phyloP scores from a whole-genome alignment of 2,329 filamentous ascomycete genomes.

The Diaporthe nobilis region DNA sequence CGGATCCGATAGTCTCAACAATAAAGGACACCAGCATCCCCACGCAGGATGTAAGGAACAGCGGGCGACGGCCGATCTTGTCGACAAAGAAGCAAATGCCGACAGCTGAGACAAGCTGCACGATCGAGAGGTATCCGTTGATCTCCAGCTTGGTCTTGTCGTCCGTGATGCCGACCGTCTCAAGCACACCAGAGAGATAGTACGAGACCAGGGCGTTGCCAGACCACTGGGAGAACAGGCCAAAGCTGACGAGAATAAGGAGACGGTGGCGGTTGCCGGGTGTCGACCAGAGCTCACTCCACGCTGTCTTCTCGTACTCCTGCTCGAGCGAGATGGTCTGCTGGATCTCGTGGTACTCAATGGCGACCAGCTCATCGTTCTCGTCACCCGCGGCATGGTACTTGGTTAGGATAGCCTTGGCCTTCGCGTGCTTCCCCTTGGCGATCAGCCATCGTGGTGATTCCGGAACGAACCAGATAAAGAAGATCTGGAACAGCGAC shows the following conservation, averaged over 20 bases:
- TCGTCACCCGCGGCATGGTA: conserved; percentile 56
- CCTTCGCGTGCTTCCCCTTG: conserved; percentile 64
- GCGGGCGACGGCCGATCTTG: conserved; percentile 46
- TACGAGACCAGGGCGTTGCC: conserved; percentile 66
- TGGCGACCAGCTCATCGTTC: conserved; percentile 55
- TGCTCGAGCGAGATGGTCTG: conserved; percentile 60
- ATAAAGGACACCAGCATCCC: conserved; percentile 48
- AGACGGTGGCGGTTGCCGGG: conserved; percentile 68
- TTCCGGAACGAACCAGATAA: conserved; percentile 79
- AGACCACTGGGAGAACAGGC: conserved; percentile 71
- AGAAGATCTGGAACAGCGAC: conserved; percentile 71
- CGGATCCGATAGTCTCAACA: conserved; percentile 46
- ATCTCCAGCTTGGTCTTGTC: conserved; percentile 50
- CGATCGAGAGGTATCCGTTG: conserved; percentile 47
- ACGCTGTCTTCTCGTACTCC: conserved; percentile 60
- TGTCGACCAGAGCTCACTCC: conserved; percentile 62
- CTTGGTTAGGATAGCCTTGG: conserved; percentile 43
- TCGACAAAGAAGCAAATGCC: conserved; percentile 47
- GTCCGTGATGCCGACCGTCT: conserved; percentile 52
- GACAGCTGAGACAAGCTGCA: conserved; percentile 46
- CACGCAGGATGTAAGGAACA: conserved; percentile 45
- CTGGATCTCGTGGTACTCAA: conserved; percentile 59
- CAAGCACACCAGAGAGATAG: conserved; percentile 53
- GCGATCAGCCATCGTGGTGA: conserved; percentile 76
- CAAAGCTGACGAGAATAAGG: conserved; percentile 66